These are phyloP conservation scores for Corymbia calophylla DNA, from an alignment of 441 rosid genomes.

Conservation along the genomic window DNA sequence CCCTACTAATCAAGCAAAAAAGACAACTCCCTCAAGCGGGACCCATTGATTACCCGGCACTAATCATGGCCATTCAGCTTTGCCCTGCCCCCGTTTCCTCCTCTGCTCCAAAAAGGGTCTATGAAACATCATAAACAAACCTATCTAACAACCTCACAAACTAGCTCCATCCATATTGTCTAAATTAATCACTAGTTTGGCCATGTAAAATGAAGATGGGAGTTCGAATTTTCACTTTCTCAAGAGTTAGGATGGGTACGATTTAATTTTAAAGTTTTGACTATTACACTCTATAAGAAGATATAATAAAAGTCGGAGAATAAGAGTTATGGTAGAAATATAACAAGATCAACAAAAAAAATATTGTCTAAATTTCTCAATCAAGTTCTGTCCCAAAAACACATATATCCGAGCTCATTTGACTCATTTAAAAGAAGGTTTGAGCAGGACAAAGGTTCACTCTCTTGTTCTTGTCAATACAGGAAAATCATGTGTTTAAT, in stretches of 20 bases:
- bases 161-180: background rate
- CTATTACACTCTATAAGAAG: too few species aligned
- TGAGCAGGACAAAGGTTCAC: background rate
- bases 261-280: too few species aligned
- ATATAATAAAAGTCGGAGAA: too few species aligned
- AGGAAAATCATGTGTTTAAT: background rate
- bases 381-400: background rate
- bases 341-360: too few species aligned
- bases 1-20: background rate
- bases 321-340: too few species aligned
- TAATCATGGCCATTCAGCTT: background rate
- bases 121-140: background rate
- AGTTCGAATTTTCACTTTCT: too few species aligned
- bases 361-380: background rate
- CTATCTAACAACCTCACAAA: background rate
- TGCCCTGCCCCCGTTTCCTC: background rate
- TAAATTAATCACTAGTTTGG: background rate
- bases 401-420: accelerated
- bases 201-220: too few species aligned
- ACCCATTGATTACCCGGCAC: background rate
- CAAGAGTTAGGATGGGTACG: too few species aligned
- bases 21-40: background rate
- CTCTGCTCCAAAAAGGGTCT: background rate
- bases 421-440: background rate
- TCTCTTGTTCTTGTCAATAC: background rate